Conservation (phyloP, 306 rosid genomes). For the Ormosia emarginata region DNA sequence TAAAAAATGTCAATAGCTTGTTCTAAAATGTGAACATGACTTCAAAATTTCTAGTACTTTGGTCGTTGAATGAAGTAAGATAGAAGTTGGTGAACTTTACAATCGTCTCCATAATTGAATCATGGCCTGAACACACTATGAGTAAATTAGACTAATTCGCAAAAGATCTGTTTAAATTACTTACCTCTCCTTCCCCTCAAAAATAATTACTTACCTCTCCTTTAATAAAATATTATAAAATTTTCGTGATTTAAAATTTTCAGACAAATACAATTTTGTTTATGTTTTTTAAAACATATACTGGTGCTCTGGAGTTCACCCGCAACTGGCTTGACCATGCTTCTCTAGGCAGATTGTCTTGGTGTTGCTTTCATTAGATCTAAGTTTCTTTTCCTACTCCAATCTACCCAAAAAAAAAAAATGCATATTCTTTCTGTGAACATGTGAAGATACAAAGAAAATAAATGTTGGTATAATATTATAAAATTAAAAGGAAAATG, state of each 20-base stretch:
- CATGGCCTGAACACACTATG: background rate
- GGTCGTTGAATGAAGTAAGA: background rate
- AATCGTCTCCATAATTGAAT: background rate
- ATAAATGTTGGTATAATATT: background rate
- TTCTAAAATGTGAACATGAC: background rate
- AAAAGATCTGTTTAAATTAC: background rate
- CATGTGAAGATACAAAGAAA: background rate
- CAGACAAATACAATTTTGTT: too few relatives aligned
- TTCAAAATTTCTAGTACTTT: background rate
- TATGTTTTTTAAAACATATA: too few relatives aligned
- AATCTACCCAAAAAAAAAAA: too few relatives aligned
- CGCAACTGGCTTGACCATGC: too few relatives aligned
- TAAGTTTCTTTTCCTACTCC: too few relatives aligned
- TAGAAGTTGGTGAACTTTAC: conserved; percentile 14
- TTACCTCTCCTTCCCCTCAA: background rate
- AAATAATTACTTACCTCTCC: background rate
- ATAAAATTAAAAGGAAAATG: background rate
- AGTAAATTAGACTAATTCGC: background rate
- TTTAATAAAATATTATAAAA: background rate
- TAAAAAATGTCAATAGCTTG: background rate
- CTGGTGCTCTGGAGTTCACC: too few relatives aligned
- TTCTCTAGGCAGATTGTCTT: too few relatives aligned
- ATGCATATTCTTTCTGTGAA: background rate
- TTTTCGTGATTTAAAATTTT: background rate
- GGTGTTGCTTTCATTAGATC: too few relatives aligned